Percentiles rank a stretch among this genome's conserved stretches.
Evolutionary conservation across 2,329 filamentous ascomycete genomes (phyloP).

Genomic region (Lasiodiplodia citricola): DNA sequence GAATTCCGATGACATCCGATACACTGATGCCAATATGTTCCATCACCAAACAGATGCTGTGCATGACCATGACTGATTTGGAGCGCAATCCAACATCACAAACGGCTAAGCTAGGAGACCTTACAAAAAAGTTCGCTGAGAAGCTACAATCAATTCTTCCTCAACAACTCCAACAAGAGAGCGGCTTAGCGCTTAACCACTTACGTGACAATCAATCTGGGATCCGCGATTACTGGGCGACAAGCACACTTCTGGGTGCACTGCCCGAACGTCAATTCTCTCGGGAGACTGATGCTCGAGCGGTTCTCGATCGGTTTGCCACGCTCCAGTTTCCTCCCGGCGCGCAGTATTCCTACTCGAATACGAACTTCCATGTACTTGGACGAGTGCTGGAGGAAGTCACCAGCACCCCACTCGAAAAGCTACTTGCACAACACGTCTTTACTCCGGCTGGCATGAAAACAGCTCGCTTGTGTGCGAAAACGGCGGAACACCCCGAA

Average conservation of each 20-base stretch:
- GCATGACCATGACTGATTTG: constrained; percentile 45
- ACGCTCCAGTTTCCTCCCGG: constrained; percentile 50
- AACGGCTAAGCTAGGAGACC: not conserved
- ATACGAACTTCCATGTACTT: constrained; percentile 51
- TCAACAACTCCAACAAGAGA: not conserved
- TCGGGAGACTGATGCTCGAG: not conserved
- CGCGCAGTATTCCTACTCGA: constrained; percentile 51
- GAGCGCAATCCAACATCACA: constrained; percentile 32
- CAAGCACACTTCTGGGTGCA: not conserved
- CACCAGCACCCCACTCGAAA: constrained; percentile 29
- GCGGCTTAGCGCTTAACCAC: not conserved
- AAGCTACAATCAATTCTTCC: not conserved
- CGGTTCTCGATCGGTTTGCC: not conserved
- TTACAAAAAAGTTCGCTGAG: not conserved
- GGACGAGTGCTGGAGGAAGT: constrained; percentile 47
- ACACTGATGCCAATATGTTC: constrained; percentile 54
- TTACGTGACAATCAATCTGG: not conserved
- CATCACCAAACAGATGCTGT: constrained; percentile 55
- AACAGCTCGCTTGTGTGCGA: not conserved
- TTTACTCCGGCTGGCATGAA: not conserved
- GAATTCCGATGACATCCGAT: constrained; percentile 43
- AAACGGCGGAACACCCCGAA: not conserved
- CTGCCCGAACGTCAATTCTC: not conserved
- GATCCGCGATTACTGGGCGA: not conserved
- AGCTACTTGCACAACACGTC: not conserved